Evolutionary conservation across 179 eudicot species (phyloP), one percentile per base, ranked within the genome.

Genomic region (Vitellaria paradoxa): DNA sequence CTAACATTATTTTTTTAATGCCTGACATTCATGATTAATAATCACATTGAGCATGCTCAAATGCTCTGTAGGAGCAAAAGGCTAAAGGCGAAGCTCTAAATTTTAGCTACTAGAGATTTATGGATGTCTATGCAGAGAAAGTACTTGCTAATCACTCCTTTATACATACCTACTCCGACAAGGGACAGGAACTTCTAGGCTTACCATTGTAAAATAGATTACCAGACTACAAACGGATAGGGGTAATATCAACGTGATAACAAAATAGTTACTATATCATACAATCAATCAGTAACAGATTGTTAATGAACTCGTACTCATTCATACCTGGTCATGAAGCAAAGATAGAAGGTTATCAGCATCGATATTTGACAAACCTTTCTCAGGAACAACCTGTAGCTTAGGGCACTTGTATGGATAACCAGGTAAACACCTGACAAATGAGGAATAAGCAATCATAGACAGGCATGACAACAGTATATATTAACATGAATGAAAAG

Each of bases 401-500:
- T 90, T 96, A 18, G 99, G 99, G 79, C 89, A 88, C 82, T 92
- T 96, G 88, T 86, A 85, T 68, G 99, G 99, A 86, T 96, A 96
- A 55, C 99, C 99, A 26, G 96, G 91, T 80, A 88, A 76, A 83
- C 83, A 96, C 85, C 99, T 96, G 74, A 50, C 12, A 18, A 53
- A 67, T 37, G n/a, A 81, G 63, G 20, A 72, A 63, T 73, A 65
- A 76, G 40, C 52, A 42, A 70, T 47, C 56, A 71, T 56, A 76
- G 61, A 37, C 62, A 66, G 59, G 14, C 62, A 70, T 7, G 57
- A 7, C 21, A 26, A 55, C 61, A 20, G 7, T 46, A 59, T 42
- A 8, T 42, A 59, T 20, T 61, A 3, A 70, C 57, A 11, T 61
- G 63, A 52, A 63, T 52, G 49, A 45, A 55, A 57, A 74, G 53